Conservation (phyloP, 768 basidiomycete genomes). For the Pleurotus ostreatus region DNA sequence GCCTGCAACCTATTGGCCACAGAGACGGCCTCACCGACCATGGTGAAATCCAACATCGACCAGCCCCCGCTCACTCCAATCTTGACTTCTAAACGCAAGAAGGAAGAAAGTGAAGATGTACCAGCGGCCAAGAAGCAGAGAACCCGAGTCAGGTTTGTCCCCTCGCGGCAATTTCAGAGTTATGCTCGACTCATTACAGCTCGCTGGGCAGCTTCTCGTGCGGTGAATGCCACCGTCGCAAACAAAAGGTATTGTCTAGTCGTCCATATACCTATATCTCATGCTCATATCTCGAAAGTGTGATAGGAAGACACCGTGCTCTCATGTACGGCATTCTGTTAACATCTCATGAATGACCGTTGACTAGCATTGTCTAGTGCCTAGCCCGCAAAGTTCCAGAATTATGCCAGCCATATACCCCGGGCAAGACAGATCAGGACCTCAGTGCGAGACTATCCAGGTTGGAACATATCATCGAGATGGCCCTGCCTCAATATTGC, state of each 20-base stretch:
- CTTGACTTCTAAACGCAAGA: conserved; percentile 52
- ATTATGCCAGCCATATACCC: conserved; percentile 84
- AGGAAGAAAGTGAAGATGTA: conserved; percentile 55
- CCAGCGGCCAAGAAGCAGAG: conserved; percentile 59
- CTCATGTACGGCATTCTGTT: conserved; percentile 53
- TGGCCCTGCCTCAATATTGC: conserved; percentile 74
- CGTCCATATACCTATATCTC: background rate
- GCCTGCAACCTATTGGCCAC: background rate
- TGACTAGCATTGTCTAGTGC: conserved; percentile 43
- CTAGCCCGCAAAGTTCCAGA: conserved; percentile 84
- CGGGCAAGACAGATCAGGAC: conserved; percentile 83
- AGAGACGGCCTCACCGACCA: conserved; percentile 9
- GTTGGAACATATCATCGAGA: conserved; percentile 78
- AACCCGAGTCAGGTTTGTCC: conserved; percentile 68
- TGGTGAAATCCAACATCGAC: conserved; percentile 35
- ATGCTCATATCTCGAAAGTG: conserved; percentile 44
- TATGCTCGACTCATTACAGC: conserved; percentile 42
- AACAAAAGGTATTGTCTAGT: conserved; percentile 62
- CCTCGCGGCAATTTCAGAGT: conserved; percentile 37
- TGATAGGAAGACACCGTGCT: conserved; percentile 81
- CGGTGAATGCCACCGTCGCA: conserved; percentile 83
- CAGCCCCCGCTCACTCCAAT: conserved; percentile 18
- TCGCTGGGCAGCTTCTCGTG: conserved; percentile 63
- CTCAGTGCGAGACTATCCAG: conserved; percentile 68
- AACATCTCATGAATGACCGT: conserved; percentile 10